Evolutionary conservation across 192 early-diverging fungal species (phyloP).

Genomic region (Chytriomyces hyalinus): DNA sequence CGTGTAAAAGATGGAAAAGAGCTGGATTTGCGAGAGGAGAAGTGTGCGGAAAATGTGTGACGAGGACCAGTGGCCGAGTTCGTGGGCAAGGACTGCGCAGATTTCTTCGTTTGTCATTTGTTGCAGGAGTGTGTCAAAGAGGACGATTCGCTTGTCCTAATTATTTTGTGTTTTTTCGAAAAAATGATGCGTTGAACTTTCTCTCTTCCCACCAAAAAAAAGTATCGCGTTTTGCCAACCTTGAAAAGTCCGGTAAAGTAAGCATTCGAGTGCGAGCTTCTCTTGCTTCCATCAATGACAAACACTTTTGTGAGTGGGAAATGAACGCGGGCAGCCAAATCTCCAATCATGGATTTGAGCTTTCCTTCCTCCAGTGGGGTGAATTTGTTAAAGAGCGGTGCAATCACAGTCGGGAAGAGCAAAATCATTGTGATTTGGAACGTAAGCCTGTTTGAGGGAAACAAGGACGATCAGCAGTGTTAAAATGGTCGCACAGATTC

Average conservation of each 20-base stretch:
- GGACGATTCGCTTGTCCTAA: constrained; percentile 89
- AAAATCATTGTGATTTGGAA: constrained; percentile 60
- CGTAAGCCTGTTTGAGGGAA: constrained; percentile 28
- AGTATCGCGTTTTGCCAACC: not conserved
- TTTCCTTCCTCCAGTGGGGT: constrained; percentile 83
- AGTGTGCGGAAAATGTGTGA: constrained; percentile 84
- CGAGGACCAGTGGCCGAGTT: constrained; percentile 94
- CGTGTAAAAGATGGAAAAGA: constrained; percentile 65
- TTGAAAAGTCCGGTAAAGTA: constrained; percentile 96
- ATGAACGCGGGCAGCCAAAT: constrained; percentile 75
- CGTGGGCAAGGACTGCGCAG: constrained; percentile 92
- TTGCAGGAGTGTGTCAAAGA: constrained; percentile 91
- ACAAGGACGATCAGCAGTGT: not conserved
- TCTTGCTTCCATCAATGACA: constrained; percentile 90
- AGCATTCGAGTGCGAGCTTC: constrained; percentile 91
- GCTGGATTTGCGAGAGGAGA: constrained; percentile 72
- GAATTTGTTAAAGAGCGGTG: constrained; percentile 97
- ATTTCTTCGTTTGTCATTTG: constrained; percentile 85
- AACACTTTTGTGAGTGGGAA: constrained; percentile 95
- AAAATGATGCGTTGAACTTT: too few relatives aligned
- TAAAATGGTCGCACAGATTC: not conserved
- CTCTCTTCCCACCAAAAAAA: too few relatives aligned
- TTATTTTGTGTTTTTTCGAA: too few relatives aligned
- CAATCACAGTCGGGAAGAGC: constrained; percentile 93
- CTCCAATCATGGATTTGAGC: constrained; percentile 80